Conservation (phyloP, 2,329 filamentous ascomycete genomes). For the Septoria linicola region DNA sequence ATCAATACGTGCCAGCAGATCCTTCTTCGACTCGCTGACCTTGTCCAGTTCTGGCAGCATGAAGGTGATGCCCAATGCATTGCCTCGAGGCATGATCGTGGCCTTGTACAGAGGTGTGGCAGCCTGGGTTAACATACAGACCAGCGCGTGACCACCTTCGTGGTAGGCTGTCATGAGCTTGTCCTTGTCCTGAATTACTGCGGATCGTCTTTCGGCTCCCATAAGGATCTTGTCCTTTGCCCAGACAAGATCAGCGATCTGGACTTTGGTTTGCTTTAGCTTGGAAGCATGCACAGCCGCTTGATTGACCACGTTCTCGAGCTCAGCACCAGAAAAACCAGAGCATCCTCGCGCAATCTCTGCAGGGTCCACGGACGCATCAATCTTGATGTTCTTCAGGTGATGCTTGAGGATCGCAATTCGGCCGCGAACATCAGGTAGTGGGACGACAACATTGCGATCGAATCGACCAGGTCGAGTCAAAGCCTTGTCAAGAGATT, state of each 20-base stretch:
- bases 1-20: slow-evolving; percentile 78
- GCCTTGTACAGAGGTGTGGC: slow-evolving; percentile 89
- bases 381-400: slow-evolving; percentile 82
- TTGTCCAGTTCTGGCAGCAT: slow-evolving; percentile 89
- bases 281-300: slow-evolving; percentile 93
- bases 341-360: slow-evolving; percentile 83
- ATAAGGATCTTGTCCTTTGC: slow-evolving; percentile 98
- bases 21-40: slow-evolving; percentile 80
- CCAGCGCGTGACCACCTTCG: slow-evolving; percentile 91
- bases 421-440: slow-evolving; percentile 90
- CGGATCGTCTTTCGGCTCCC: slow-evolving; percentile 87
- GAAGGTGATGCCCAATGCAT: slow-evolving; percentile 80
- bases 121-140: slow-evolving; percentile 76
- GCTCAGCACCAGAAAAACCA: slow-evolving; percentile 89
- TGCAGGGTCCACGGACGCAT: slow-evolving; percentile 76
- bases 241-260: slow-evolving; percentile 85
- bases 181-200: slow-evolving; percentile 88
- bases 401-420: slow-evolving; percentile 93
- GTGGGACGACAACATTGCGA: slow-evolving; percentile 80
- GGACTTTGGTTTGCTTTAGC: slow-evolving; percentile 72
- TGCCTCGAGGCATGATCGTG: slow-evolving; percentile 89
- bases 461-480: slow-evolving; percentile 95
- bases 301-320: slow-evolving; percentile 96
- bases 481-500: slow-evolving; percentile 89
- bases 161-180: slow-evolving; percentile 95